Percentiles rank a stretch among this genome's conserved stretches.
Conservation (phyloP, 805 yeast genomes). For the Kodamaea neixiangensis region DNA sequence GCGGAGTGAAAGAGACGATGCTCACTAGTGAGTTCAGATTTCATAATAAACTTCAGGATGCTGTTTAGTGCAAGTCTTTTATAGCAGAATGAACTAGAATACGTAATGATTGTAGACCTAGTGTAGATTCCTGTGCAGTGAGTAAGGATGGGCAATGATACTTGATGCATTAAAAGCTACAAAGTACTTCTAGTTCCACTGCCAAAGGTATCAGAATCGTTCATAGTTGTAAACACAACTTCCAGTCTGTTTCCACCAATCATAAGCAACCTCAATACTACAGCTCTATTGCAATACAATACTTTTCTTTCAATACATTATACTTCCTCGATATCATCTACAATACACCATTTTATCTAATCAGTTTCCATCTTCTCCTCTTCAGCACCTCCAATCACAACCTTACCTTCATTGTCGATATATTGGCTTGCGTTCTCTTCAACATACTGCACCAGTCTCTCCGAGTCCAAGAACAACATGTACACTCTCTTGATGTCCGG, state of each 20-base stretch:
- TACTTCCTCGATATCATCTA: background rate
- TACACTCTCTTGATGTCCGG: conserved; percentile 87
- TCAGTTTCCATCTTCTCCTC: conserved; percentile 35
- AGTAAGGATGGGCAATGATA: too few species aligned
- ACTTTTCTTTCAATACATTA: conserved; percentile 4
- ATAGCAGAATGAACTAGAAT: background rate
- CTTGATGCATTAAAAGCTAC: too few species aligned
- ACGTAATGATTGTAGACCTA: background rate
- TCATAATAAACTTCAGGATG: background rate
- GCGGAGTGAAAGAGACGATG: background rate
- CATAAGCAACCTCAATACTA: too few species aligned
- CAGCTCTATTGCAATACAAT: background rate
- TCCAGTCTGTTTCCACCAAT: too few species aligned
- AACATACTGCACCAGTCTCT: conserved; percentile 83
- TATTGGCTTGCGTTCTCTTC: conserved; percentile 67
- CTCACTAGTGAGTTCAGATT: background rate
- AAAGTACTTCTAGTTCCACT: too few species aligned
- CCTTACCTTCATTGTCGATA: conserved; percentile 74
- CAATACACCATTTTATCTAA: conserved; percentile 4
- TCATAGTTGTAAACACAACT: too few species aligned
- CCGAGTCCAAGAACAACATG: conserved; percentile 82
- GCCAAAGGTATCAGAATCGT: too few species aligned
- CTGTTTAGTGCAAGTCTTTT: background rate
- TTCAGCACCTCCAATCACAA: conserved; percentile 51
- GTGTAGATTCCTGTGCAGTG: too few species aligned